Evolutionary conservation across 2,329 filamentous ascomycete species (phyloP).

Genomic region (Dothidotthia symphoricarpi): DNA sequence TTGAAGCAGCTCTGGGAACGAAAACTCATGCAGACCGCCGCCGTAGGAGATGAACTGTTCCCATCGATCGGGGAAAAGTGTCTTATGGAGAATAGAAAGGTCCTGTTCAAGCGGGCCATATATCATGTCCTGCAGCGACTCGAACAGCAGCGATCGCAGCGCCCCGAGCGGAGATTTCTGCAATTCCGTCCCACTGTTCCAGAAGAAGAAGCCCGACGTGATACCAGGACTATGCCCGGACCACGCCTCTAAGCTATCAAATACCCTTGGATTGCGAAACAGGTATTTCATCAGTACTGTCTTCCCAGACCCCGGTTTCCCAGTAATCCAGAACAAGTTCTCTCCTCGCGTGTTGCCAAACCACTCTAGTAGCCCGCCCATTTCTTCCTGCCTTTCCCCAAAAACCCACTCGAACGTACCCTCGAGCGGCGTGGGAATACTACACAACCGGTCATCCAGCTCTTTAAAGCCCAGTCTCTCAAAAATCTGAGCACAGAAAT

Average conservation of each 20-base stretch:
- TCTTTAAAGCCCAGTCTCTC: slow-evolving; percentile 21
- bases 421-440: slow-evolving; percentile 18
- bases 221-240: slow-evolving; percentile 29
- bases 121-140: slow-evolving; percentile 34
- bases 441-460: slow-evolving; percentile 26
- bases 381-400: slow-evolving; percentile 14
- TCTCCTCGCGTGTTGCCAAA: slow-evolving; percentile 24
- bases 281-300: slow-evolving; percentile 48
- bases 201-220: slow-evolving; percentile 49
- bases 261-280: slow-evolving; percentile 26
- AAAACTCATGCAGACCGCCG: slow-evolving; percentile 24
- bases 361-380: slow-evolving; percentile 28
- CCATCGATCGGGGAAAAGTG: slow-evolving; percentile 31
- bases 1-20: slow-evolving; percentile 20
- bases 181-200: slow-evolving; percentile 37
- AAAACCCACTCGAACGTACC: slow-evolving; percentile 28
- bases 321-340: slow-evolving; percentile 35
- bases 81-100: slow-evolving; percentile 18
- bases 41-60: slow-evolving; percentile 30
- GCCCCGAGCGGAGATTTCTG: slow-evolving; percentile 29
- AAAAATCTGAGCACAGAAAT: slow-evolving; percentile 25
- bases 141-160: slow-evolving; percentile 29
- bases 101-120: slow-evolving; percentile 31
- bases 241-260: slow-evolving; percentile 29
- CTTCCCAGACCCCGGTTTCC: slow-evolving; percentile 49